Evolutionary conservation across 495 filamentous ascomycete genomes (phyloP).

Genomic region (Aspergillus bridgeri): DNA sequence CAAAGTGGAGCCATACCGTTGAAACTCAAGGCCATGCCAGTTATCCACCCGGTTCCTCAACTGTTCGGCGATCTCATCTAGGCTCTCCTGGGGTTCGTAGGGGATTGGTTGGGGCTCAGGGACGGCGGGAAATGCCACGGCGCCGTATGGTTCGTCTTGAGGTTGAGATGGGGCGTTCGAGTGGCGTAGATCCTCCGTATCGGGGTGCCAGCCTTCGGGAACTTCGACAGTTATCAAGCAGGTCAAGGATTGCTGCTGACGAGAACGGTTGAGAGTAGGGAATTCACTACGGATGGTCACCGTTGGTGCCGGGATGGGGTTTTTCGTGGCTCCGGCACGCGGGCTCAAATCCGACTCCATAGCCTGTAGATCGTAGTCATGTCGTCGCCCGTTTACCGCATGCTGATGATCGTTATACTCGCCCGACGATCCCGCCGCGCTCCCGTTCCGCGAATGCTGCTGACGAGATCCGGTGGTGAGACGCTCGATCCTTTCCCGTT

Average conservation of each 20-base stretch:
- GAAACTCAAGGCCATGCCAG: conserved; percentile 98
- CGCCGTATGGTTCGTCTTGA: conserved; percentile 38
- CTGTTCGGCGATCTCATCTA: conserved; percentile 85
- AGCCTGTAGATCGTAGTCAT: conserved; percentile 94
- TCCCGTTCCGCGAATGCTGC: conserved; percentile 65
- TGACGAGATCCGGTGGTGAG: conserved; percentile 52
- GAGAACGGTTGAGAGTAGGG: conserved; percentile 85
- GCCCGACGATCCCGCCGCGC: conserved; percentile 68
- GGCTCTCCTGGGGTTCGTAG: conserved; percentile 56
- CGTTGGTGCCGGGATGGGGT: conserved; percentile 85
- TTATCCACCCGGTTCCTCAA: conserved; percentile 87
- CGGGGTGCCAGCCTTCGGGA: conserved; percentile 82
- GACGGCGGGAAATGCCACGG: conserved; percentile 29
- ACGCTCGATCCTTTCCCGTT: conserved; percentile 58
- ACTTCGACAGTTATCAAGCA: conserved; percentile 95
- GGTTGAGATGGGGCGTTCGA: conserved; percentile 54
- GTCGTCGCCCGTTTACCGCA: conserved; percentile 55
- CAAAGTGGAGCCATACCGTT: conserved; percentile 52
- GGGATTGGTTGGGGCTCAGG: conserved; percentile 31
- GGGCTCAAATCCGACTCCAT: conserved; percentile 87
- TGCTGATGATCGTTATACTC: conserved; percentile 68
- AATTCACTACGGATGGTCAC: conserved; percentile 96
- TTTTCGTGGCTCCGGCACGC: conserved; percentile 64
- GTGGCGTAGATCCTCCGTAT: conserved; percentile 75
- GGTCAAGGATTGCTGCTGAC: conserved; percentile 91